Percentiles rank a stretch among this genome's conserved stretches.
Evolutionary conservation across 2,329 filamentous ascomycete genomes (phyloP).

Genomic region (Epichloe scottii): DNA sequence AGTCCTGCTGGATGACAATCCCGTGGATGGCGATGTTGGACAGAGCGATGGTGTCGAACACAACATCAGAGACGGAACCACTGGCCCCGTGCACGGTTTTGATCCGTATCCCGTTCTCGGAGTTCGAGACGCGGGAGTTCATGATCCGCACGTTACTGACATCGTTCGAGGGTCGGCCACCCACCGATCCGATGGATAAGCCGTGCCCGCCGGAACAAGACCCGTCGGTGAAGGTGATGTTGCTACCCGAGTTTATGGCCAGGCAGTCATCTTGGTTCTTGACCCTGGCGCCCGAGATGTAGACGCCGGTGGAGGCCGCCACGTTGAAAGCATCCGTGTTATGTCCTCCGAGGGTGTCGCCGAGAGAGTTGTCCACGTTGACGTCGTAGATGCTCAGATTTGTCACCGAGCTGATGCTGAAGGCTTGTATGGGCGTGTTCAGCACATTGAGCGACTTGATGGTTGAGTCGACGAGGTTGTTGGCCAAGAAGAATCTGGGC

Average conservation of each 20-base stretch:
- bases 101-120: background rate
- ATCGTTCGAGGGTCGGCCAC: background rate
- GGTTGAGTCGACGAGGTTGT: conserved; percentile 17
- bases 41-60: background rate
- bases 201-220: background rate
- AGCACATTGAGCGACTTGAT: background rate
- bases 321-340: conserved; percentile 2
- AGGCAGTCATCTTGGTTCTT: conserved; percentile 1
- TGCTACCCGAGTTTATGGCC: conserved; percentile 1
- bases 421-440: background rate
- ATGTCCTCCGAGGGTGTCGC: background rate
- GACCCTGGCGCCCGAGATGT: background rate
- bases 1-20: conserved; percentile 30
- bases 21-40: conserved; percentile 27
- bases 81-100: background rate
- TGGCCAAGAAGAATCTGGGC: conserved; percentile 47
- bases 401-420: background rate
- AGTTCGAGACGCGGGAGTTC: conserved; percentile 1
- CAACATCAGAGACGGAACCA: background rate
- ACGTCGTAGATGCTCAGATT: background rate
- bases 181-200: background rate
- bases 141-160: background rate
- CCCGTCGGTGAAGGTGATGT: background rate
- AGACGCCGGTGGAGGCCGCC: background rate
- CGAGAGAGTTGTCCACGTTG: background rate